A percentile compares a stretch with the other conserved stretches of the same genome.
Conservation (phyloP, 371 early-diverging fungal genomes). For the Actinomucor elegans region DNA sequence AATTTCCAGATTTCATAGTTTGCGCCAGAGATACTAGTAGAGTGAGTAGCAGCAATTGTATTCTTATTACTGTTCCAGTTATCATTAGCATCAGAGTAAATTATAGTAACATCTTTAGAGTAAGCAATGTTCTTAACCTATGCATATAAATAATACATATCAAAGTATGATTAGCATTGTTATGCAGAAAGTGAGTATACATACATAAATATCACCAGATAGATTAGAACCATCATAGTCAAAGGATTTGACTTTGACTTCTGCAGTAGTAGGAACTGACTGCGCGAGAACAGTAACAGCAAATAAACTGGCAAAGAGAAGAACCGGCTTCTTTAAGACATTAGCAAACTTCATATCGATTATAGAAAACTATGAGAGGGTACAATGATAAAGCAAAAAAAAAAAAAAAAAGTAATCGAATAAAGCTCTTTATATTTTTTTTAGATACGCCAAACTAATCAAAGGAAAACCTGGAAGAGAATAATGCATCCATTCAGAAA, state of each 20-base stretch:
- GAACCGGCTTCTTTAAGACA: conserved; percentile 3
- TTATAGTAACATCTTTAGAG: conserved; percentile 32
- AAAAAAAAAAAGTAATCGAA: too few relatives aligned
- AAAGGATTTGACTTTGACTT: conserved; percentile 22
- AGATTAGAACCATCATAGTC: conserved; percentile 16
- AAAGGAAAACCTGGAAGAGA: too few relatives aligned
- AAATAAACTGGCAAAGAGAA: conserved; percentile 2
- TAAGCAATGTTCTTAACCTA: conserved; percentile 43
- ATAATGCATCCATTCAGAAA: too few relatives aligned
- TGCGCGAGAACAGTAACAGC: conserved; percentile 4
- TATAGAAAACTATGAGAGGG: too few relatives aligned
- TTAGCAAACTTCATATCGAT: conserved; percentile 4
- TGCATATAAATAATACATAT: not conserved
- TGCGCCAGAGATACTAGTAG: conserved; percentile 20
- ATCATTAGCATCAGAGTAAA: conserved; percentile 27
- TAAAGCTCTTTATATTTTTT: too few relatives aligned
- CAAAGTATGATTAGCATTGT: not conserved
- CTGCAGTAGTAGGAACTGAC: conserved; percentile 12
- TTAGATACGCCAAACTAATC: too few relatives aligned
- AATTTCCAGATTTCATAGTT: conserved; percentile 45
- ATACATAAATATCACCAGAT: conserved; percentile 33
- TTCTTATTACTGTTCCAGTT: conserved; percentile 29
- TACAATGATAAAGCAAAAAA: too few relatives aligned
- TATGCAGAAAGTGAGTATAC: not conserved
- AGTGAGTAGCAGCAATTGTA: conserved; percentile 19